phyloP scores from a whole-genome alignment of 2,329 filamentous ascomycete genomes.

The Fusarium humuli region DNA sequence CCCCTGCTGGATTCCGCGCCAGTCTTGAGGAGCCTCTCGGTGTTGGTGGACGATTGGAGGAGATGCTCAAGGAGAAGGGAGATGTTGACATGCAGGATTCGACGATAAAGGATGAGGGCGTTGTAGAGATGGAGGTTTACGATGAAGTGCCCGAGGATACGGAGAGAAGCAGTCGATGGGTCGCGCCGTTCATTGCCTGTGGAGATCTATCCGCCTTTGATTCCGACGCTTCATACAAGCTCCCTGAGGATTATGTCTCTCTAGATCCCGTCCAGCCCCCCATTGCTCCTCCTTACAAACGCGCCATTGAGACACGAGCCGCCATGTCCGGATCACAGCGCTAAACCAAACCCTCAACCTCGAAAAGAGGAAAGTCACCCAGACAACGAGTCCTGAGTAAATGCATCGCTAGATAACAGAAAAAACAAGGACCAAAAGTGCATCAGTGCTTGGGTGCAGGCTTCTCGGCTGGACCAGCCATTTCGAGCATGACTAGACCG shows the following conservation, averaged over 20 bases:
- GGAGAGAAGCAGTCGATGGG: constrained; percentile 73
- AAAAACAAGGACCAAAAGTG: constrained; percentile 16
- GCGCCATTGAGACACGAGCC: constrained; percentile 79
- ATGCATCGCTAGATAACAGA: constrained; percentile 37
- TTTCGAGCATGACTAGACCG: constrained; percentile 57
- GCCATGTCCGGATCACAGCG: constrained; percentile 50
- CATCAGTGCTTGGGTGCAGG: constrained; percentile 49
- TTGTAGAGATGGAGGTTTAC: constrained; percentile 64
- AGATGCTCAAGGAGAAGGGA: constrained; percentile 59
- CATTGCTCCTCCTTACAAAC: constrained; percentile 94
- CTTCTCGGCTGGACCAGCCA: constrained; percentile 53
- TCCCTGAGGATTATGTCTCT: constrained; percentile 87
- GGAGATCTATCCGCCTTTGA: constrained; percentile 95
- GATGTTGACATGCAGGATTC: constrained; percentile 59
- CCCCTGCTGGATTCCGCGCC: constrained; percentile 79
- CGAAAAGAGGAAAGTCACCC: constrained; percentile 12
- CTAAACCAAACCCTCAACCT: constrained; percentile 35
- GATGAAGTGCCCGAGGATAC: constrained; percentile 52
- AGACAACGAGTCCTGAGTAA: constrained; percentile 23
- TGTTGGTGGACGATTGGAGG: constrained; percentile 66
- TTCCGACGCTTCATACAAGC: constrained; percentile 91
- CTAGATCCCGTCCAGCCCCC: constrained; percentile 94
- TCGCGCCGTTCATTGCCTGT: constrained; percentile 96
- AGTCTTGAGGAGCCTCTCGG: constrained; percentile 82
- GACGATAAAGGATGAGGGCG: constrained; percentile 46